Base-by-base conservation (phyloP, 805 yeast species). In the Starmerella khaoyaiensis region DNA sequence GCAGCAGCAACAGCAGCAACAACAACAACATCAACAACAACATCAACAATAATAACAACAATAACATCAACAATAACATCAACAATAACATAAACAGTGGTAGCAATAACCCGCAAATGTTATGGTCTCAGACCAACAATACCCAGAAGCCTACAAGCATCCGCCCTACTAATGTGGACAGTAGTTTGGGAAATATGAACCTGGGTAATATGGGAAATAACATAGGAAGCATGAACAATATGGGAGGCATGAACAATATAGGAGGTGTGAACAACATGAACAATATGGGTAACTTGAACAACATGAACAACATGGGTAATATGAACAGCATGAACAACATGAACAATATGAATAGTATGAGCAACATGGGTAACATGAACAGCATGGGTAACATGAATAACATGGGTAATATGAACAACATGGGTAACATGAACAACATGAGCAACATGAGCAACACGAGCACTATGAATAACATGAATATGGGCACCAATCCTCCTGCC, bases 21-120 rank as follows among this genome's bases (percentile, higher is more conserved):
- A 23, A 5, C 31, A 33, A 20, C 37, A 33, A 18, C 37, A 15
- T 23, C 37, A 26, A 25, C 37, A 30, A 22, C 31, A 22, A 15
- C 28, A 31, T 4, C 6, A 12, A n/a, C 40, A 24, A 19, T 32
- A 25, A 22, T 28, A 26, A 15, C 33, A 21, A 17, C n/a, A n/a
- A n/a, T n/a, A n/a, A n/a, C n/a, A 8, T 5, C 29, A 24, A 21
- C 14, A 28, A 9, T n/a, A 18, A 12, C 15, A n/a, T n/a, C n/a
- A n/a, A n/a, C n/a, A n/a, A n/a, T n/a, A n/a, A n/a, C n/a, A n/a
- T n/a, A n/a, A n/a, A n/a, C n/a, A n/a, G n/a, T n/a, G n/a, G n/a
- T n/a, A n/a, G n/a, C n/a, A n/a, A n/a, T n/a, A n/a, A n/a, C n/a
- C n/a, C n/a, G n/a, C n/a, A n/a, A n/a, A n/a, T n/a, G n/a, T n/a